Percentiles rank a stretch among this genome's conserved stretches.
These are phyloP conservation scores for Phytophthora fragariae DNA, from an alignment of 352 stramenopile species.

Conservation along the genomic window DNA sequence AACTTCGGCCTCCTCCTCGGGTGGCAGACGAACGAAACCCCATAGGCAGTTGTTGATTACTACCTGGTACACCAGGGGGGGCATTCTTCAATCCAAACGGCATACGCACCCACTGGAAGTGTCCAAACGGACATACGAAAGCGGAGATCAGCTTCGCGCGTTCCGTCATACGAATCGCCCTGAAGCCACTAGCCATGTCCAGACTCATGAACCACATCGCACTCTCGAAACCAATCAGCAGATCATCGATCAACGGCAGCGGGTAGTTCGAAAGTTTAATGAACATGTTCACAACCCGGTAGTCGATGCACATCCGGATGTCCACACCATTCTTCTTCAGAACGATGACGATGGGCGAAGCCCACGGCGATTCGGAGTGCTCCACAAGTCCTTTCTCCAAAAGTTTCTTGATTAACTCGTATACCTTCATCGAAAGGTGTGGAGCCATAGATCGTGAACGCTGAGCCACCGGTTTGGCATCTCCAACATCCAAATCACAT, in stretches of 20 bases:
- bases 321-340: slow-evolving; percentile 15
- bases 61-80: slow-evolving; percentile 16
- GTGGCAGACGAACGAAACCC: slow-evolving; percentile 10
- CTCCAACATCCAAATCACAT: no score
- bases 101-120: slow-evolving; percentile 27
- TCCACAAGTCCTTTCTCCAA: no score
- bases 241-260: no score
- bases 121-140: slow-evolving; percentile 33
- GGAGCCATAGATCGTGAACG: no score
- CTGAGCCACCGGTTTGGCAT: no score
- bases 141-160: slow-evolving; percentile 24
- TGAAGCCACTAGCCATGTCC: slow-evolving; percentile 27
- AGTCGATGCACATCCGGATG: slow-evolving; percentile 37
- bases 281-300: slow-evolving; percentile 20
- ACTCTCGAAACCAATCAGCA: no score
- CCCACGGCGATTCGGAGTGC: no score
- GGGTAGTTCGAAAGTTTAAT: slow-evolving; percentile 25
- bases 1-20: background rate
- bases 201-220: slow-evolving; percentile 38
- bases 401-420: no score
- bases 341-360: no score
- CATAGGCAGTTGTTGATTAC: slow-evolving; percentile 27
- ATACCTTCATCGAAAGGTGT: no score
- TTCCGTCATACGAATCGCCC: slow-evolving; percentile 25
- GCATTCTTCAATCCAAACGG: slow-evolving; percentile 36